Percentiles rank a stretch among this genome's conserved stretches.
phyloP scores from a whole-genome alignment of 1,139 yeast species.

The Yamadazyma spencermartinsiae region DNA sequence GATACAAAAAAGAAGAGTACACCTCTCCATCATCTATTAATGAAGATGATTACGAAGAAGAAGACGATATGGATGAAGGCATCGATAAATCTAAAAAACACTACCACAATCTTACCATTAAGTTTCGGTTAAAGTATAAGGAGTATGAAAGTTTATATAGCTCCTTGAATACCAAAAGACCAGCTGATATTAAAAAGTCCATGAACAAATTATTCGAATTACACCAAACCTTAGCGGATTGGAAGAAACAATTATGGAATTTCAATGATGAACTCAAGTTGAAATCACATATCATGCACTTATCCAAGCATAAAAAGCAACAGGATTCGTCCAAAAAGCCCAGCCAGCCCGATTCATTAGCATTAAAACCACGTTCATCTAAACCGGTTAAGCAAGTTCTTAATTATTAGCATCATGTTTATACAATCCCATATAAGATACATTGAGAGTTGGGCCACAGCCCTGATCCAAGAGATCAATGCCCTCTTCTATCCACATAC shows the following conservation, averaged over 20 bases:
- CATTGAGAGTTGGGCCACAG: too few relatives aligned
- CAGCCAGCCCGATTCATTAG: background rate
- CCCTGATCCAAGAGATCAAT: too few relatives aligned
- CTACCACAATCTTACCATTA: constrained; percentile 30
- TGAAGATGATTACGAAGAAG: constrained; percentile 22
- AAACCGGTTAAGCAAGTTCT: constrained; percentile 8
- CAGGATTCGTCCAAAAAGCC: background rate
- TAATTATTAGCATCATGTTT: constrained; percentile 8
- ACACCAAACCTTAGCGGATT: constrained; percentile 34
- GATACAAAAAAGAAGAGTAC: constrained; percentile 18
- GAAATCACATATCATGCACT: constrained; percentile 34
- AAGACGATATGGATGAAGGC: constrained; percentile 20
- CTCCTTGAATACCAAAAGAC: constrained; percentile 16
- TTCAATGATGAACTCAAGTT: constrained; percentile 34
- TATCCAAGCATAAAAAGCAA: constrained; percentile 35
- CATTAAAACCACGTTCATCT: background rate
- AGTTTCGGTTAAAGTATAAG: constrained; percentile 38
- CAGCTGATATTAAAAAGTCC: constrained; percentile 20
- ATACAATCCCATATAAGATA: too few relatives aligned
- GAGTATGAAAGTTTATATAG: constrained; percentile 40
- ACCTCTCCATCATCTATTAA: constrained; percentile 34
- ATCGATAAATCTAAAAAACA: constrained; percentile 17
- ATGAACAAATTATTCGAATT: constrained; percentile 33
- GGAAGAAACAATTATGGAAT: constrained; percentile 39
- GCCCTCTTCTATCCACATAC: too few relatives aligned